Evolutionary conservation across 2,329 filamentous ascomycete genomes (phyloP), one percentile per base, ranked within the genome.

Genomic region (Simplicillium aogashimaense): DNA sequence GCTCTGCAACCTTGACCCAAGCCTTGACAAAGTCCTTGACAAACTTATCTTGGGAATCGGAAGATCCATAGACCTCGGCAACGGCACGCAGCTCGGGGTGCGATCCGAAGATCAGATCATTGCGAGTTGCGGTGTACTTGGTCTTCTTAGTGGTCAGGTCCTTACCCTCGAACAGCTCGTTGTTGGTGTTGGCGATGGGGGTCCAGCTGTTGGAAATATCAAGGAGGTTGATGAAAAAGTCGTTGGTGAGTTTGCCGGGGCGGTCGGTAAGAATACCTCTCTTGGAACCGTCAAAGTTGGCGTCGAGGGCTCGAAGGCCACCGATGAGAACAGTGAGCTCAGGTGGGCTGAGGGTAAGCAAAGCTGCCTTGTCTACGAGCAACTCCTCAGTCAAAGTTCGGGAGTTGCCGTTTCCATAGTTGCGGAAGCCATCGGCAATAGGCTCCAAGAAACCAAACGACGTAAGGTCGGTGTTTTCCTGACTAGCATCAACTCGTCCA

Each of bases 191-290:
- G 6, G 20, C 62, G n/a, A 63, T 63, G 12, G 52, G 30, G 43
- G 50, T 52, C 84, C 84, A 88, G n/a, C 62, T 66, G 7, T 73
- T 83, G 58, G 61, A 65, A 52, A 71, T 74, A 53, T 86, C 82
- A 17, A 89, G 73, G 2, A 89, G 69, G 65, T 88, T 87, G 60
- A 85, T 73, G 54, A 89, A 89, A 72, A 86, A 89, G 64, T 88
- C 84, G 61, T 84, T 87, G 54, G 78, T 84, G 51, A 89, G 69
- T 50, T 75, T 61, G 33, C 84, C 84, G 1, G 81, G 79, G 7
- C 67, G 69, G 50, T 70, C 68, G 42, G 84, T 89, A 53, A 88
- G 69, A 43, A 88, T 71, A 43, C 84, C 84, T 43, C 75, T 61
- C 17, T 66, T 55, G 1, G 81, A 85, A 33, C 78, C 78, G 50